These are phyloP conservation scores for Huntiella omanensis DNA, from an alignment of 2,329 filamentous ascomycete genomes.

Conservation along the genomic window DNA sequence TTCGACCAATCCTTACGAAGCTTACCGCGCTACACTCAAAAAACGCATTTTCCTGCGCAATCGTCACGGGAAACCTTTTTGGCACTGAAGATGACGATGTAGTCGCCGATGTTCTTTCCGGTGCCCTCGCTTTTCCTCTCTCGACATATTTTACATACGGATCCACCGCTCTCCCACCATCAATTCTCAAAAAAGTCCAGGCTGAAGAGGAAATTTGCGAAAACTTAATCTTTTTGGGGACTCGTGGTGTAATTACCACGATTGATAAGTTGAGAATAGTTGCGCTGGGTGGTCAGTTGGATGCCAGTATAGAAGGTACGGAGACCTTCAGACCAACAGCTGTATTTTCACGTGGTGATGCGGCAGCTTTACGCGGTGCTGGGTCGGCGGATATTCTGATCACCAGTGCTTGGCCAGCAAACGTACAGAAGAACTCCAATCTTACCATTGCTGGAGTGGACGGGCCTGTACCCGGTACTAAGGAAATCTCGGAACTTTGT, in stretches of 20 bases:
- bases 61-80: conserved; percentile 75
- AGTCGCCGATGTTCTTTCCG: conserved; percentile 46
- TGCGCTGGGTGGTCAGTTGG: conserved; percentile 58
- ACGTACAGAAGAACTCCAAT: conserved; percentile 50
- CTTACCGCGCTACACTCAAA: conserved; percentile 64
- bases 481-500: conserved; percentile 61
- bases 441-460: conserved; percentile 24
- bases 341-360: conserved; percentile 59
- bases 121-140: conserved; percentile 55
- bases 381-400: conserved; percentile 72
- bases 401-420: conserved; percentile 69
- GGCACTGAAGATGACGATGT: conserved; percentile 38
- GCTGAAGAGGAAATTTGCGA: conserved; percentile 58
- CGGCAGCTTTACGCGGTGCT: conserved; percentile 54
- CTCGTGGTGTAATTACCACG: conserved; percentile 73
- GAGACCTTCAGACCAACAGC: conserved; percentile 60
- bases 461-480: conserved; percentile 23
- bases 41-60: conserved; percentile 70
- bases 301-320: conserved; percentile 40
- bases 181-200: conserved; percentile 55
- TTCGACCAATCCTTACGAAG: conserved; percentile 61
- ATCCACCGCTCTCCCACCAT: conserved; percentile 47
- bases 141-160: conserved; percentile 85
- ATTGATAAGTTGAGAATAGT: conserved; percentile 77
- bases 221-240: conserved; percentile 83